Percentiles rank a stretch among this genome's conserved stretches.
These are phyloP conservation scores for Coprinopsis strossmayeri DNA, from an alignment of 768 basidiomycete species.

Conservation along the genomic window DNA sequence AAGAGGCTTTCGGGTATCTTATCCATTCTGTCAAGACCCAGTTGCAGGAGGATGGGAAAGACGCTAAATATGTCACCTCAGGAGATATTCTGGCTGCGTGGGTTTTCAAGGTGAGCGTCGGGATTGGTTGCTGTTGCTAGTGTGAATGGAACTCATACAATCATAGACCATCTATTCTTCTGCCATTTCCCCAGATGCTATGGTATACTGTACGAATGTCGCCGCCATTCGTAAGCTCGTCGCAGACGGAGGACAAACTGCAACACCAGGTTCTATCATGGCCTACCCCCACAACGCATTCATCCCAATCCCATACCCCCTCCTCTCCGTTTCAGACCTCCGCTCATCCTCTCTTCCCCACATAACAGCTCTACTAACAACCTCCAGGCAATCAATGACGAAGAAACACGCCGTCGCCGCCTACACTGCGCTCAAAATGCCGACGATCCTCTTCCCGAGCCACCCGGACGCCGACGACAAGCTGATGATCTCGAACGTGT, in stretches of 20 bases:
- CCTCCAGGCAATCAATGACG: slow-evolving; percentile 15
- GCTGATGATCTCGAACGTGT: slow-evolving; percentile 32
- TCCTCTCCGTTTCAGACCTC: not conserved
- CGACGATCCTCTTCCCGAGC: slow-evolving; percentile 23
- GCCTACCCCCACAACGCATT: not conserved
- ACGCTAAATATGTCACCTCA: not conserved
- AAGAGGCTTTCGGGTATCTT: not conserved
- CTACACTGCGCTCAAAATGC: slow-evolving; percentile 19
- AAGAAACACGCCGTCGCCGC: slow-evolving; percentile 25
- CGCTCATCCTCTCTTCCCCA: not conserved
- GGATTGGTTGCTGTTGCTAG: not conserved
- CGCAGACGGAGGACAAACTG: too few species aligned
- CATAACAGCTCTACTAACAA: not conserved
- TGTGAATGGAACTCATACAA: not conserved
- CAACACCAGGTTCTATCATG: not conserved
- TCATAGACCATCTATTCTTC: not conserved
- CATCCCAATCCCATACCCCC: not conserved
- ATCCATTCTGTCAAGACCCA: not conserved
- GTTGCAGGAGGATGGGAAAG: not conserved
- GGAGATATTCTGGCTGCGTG: not conserved
- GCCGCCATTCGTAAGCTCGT: not conserved
- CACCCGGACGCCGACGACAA: slow-evolving; percentile 30
- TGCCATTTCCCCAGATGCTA: not conserved
- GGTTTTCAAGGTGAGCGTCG: not conserved
- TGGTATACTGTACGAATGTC: not conserved